These are phyloP conservation scores for Rhizophora mangle DNA, from an alignment of 345 rosid species.

Conservation along the genomic window DNA sequence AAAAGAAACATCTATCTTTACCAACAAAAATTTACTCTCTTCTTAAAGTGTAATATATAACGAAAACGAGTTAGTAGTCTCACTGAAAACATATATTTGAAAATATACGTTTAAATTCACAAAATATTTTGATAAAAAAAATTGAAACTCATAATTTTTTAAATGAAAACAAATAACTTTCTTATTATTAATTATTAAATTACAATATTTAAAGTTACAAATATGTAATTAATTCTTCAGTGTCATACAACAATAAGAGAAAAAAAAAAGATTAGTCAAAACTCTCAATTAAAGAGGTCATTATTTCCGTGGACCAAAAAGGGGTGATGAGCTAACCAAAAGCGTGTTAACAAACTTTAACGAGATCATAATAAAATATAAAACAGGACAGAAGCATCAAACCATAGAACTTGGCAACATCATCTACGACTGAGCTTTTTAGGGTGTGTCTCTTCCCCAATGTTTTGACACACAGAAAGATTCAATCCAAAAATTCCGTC, in stretches of 20 bases:
- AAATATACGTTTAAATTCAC: too few relatives aligned
- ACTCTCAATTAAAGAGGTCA: slow-evolving; percentile 16
- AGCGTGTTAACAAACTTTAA: slow-evolving; percentile 21
- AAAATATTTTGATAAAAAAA: too few relatives aligned
- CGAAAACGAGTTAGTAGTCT: too few relatives aligned
- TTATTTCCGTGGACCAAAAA: slow-evolving; percentile 14
- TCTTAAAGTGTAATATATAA: too few relatives aligned
- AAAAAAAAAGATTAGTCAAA: slow-evolving; percentile 14
- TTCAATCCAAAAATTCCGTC: slow-evolving; percentile 22
- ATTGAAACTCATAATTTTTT: too few relatives aligned
- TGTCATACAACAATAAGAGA: background rate
- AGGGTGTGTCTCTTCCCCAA: slow-evolving; percentile 3
- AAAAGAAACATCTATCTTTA: background rate
- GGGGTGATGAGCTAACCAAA: slow-evolving; percentile 2
- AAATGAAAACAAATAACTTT: too few relatives aligned
- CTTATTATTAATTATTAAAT: background rate
- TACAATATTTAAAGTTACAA: background rate
- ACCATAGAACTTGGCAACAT: background rate
- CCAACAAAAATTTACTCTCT: too few relatives aligned
- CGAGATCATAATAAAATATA: slow-evolving; percentile 14
- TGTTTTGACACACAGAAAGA: background rate
- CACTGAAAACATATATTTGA: too few relatives aligned
- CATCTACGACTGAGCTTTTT: slow-evolving; percentile 1
- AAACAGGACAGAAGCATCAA: slow-evolving; percentile 27
- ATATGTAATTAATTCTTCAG: background rate